Evolutionary conservation across 805 yeast species (phyloP), one percentile per base, ranked within the genome.

Genomic region (Starmerella potacharoeniae): DNA sequence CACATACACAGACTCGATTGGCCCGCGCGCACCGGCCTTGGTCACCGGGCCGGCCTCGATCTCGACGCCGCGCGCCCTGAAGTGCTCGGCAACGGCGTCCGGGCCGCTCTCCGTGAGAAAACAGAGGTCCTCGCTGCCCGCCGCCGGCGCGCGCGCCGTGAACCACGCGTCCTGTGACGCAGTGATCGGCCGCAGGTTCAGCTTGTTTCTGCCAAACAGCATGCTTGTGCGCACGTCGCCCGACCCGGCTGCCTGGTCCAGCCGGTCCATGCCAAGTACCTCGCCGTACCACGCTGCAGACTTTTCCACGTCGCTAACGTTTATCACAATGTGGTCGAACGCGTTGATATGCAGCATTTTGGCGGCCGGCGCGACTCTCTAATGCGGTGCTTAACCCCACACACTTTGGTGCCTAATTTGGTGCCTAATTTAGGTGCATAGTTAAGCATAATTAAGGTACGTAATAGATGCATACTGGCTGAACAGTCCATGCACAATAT

Each of bases 31-130:
- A 14, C 54, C 54, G 14, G 36, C 10, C 14, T 49, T 35, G 7
- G 39, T 34, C 10, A 45, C 45, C 28, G 54, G 54, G n/a, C 54
- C 54, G 11, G 8, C 45, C 39, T 45, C 50, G 30, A 45, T 45
- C 22, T 37, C 9, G 28, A 52, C 36, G 34, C 51, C 45, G 13
- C 3, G 14, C 9, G 29, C 37, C 14, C 14, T 6, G 22, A 52
- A 31, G 45, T 43, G 44, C 39, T 5, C 51, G 30, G 16, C 31
- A 28, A 45, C 54, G 13, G 13, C 45, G 13, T 22, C 50, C 14
- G 43, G 40, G 22, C 34, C 50, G 28, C 29, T 37, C 29, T 31
- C 16, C 2, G 39, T 14, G 11, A 36, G 39, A n/a, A 52, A 45
- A 17, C 54, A 52, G 10, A 52, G 44, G 22, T 52, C 54, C 9